Conservation (phyloP, 176 grass and related monocot genomes). For the Carex myosuroides region DNA sequence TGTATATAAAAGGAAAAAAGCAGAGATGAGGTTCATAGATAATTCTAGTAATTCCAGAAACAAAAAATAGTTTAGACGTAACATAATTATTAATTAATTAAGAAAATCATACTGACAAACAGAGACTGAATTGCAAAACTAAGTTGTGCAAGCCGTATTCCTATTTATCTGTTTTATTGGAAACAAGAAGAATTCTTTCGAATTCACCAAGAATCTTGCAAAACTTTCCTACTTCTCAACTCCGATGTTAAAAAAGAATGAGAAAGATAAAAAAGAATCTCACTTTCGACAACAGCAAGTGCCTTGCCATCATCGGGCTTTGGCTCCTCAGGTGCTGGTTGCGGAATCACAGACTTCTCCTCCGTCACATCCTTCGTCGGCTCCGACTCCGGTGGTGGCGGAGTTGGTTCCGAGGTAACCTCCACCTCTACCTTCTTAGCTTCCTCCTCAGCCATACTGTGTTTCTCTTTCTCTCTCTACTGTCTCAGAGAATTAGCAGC, state of each 20-base stretch:
- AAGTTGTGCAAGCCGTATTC: background rate
- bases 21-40: background rate
- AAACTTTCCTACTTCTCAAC: background rate
- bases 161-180: background rate
- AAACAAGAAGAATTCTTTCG: background rate
- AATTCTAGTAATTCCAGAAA: background rate
- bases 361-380: constrained; percentile 77
- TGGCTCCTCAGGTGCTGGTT: constrained; percentile 29
- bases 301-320: constrained; percentile 66
- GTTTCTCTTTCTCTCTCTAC: background rate
- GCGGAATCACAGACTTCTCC: constrained; percentile 75
- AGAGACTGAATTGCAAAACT: background rate
- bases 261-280: constrained; percentile 25
- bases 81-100: background rate
- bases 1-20: background rate
- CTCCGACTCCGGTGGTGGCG: constrained; percentile 17
- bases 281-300: constrained; percentile 63
- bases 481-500: background rate
- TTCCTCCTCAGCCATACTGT: constrained; percentile 52
- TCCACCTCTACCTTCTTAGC: constrained; percentile 84
- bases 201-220: background rate
- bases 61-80: no score
- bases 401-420: constrained; percentile 37
- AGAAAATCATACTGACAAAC: background rate
- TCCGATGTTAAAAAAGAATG: background rate